Conservation (phyloP, 2,329 filamentous ascomycete species). For the Kalaharituber pfeilii region DNA sequence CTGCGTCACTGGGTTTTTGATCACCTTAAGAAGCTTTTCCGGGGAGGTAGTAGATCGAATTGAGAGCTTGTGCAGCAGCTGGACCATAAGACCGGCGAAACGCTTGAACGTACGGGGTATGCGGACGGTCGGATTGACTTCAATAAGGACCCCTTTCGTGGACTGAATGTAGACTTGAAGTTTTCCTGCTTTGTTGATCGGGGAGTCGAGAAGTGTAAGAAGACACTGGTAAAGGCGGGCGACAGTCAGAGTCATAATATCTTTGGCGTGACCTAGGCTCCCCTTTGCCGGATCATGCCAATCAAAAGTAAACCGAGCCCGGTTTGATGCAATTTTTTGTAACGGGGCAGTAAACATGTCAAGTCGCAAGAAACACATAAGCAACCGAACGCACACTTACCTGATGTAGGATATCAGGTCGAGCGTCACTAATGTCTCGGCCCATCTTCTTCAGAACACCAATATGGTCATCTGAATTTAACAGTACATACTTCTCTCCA, state of each 20-base stretch:
- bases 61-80: slow-evolving; percentile 83
- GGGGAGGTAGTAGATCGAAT: slow-evolving; percentile 94
- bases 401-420: slow-evolving; percentile 97
- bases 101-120: slow-evolving; percentile 98
- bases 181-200: slow-evolving; percentile 94
- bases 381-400: too few species aligned
- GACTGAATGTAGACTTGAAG: slow-evolving; percentile 98
- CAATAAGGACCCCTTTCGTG: slow-evolving; percentile 89
- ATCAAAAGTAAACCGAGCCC: too few species aligned
- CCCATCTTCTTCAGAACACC: slow-evolving; percentile 99
- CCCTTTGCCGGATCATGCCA: too few species aligned
- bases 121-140: slow-evolving; percentile 93
- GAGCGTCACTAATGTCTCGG: slow-evolving; percentile 90
- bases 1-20: slow-evolving; percentile 94
- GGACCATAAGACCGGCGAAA: slow-evolving; percentile 96
- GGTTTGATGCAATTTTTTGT: neutral
- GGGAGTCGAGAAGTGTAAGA: slow-evolving; percentile 88
- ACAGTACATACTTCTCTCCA: slow-evolving; percentile 89
- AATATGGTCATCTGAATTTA: slow-evolving; percentile 98
- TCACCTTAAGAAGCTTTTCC: slow-evolving; percentile 92
- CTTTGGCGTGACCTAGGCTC: slow-evolving; percentile 2
- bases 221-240: slow-evolving; percentile 50
- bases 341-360: too few species aligned
- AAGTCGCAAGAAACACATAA: too few species aligned
- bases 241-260: slow-evolving; percentile 4